Evolutionary conservation across 163 green algal genomes (phyloP).

Genomic region (Trebouxiophyceae sp.): DNA sequence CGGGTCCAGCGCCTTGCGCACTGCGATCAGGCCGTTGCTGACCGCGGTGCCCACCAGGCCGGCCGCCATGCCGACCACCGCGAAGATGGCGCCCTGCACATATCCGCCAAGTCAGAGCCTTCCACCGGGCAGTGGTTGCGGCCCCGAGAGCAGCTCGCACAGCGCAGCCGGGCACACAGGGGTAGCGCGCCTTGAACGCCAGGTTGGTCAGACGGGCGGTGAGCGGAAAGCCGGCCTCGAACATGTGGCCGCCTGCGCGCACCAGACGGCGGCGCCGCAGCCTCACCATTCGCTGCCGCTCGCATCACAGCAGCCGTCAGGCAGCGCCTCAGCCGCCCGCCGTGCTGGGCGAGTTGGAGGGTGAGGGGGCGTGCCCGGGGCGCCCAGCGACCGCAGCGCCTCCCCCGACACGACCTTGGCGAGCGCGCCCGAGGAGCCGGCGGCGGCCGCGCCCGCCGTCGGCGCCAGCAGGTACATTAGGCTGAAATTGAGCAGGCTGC

Average conservation of each 20-base stretch:
- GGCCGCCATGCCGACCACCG: constrained; percentile 77
- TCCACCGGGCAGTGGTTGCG: no score
- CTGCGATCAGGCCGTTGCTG: constrained; percentile 75
- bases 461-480: constrained; percentile 92
- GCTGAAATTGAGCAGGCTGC: constrained; percentile 92
- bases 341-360: not conserved
- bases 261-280: not conserved
- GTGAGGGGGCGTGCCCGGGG: constrained; percentile 35
- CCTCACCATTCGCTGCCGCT: not conserved
- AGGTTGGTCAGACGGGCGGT: constrained; percentile 65
- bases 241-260: constrained; percentile 81
- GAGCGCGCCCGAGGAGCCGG: constrained; percentile 30
- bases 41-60: constrained; percentile 81
- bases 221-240: constrained; percentile 75
- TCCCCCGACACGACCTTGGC: constrained; percentile 60
- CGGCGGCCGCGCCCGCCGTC: constrained; percentile 37
- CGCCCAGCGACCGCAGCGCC: constrained; percentile 57
- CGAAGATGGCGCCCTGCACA: constrained; percentile 75
- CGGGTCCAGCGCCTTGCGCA: constrained; percentile 65
- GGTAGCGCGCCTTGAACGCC: constrained; percentile 86
- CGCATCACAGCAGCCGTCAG: not conserved
- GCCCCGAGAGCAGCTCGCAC: no score
- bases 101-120: no score
- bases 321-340: not conserved
- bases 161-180: no score